Evolutionary conservation across 768 basidiomycete species (phyloP), one percentile per base, ranked within the genome.

Genomic region (Pleurotus eryngii): DNA sequence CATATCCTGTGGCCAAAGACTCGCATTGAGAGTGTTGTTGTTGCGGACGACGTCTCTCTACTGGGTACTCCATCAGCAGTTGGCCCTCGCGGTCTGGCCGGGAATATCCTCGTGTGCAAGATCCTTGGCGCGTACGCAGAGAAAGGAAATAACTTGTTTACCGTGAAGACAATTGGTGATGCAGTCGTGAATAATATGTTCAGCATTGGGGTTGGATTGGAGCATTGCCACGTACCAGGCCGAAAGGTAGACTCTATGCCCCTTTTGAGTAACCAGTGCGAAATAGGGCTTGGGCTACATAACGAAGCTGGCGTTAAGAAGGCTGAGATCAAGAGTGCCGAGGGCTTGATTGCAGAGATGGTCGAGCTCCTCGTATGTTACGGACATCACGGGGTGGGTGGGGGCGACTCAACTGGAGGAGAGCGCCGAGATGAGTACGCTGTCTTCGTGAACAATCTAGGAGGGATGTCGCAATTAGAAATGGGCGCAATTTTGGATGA

Each of bases 151-250:
- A 43, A 60, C 0, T 66, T 82, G 27, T 62, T 66, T 4, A 60
- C 65, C 8, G 65, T 77, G 15, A 74, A 70, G 54, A 55, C 54
- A 30, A 65, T 72, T 15, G 77, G 76, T 11, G 72, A 68, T 58
- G 67, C 67, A 3, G 70, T 71, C 3, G 74, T 72, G 18, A 56
- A 60, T 14, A 67, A 69, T 53, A 56, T 75, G 8, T 64, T 65
- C 3, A 73, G 74, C 55, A 63, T 77, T 2, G 75, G 74, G 3
- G 70, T 74, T 24, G 78, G 79, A 4, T 66, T 84, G 26, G 82
- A 77, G 27, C 83, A 84, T 60, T 83, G 82, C 56, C 82, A 84
- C 60, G 77, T 84, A 30, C 83, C 82, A n/a, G 81, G 81, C 17
- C 62, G 76, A 15, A 26, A 24, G 18, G 59, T 60, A 4, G 57